Evolutionary conservation across 768 basidiomycete genomes (phyloP).

Genomic region (Epithele typhae): DNA sequence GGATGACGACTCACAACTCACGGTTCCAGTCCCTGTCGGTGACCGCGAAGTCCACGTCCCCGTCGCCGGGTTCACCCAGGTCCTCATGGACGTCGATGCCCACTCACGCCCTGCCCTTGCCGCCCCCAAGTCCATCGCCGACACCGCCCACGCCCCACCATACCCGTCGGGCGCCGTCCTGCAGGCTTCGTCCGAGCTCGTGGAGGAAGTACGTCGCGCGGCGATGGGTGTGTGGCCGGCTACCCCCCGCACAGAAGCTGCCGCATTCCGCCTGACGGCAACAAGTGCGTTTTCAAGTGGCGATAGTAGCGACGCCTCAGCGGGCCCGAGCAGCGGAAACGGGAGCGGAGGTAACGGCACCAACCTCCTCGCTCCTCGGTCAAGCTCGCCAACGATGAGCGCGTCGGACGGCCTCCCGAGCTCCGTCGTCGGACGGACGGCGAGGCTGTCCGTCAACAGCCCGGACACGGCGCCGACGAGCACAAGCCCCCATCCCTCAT

Average conservation of each 20-base stretch:
- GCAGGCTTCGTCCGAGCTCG: constrained; percentile 18
- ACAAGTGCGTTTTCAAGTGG: neutral
- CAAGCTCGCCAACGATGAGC: neutral
- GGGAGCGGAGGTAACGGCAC: neutral
- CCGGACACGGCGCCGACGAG: constrained; percentile 11
- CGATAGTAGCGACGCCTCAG: constrained; percentile 14
- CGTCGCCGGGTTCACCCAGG: constrained; percentile 19
- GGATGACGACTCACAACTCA: constrained; percentile 13
- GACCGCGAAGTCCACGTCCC: constrained; percentile 19
- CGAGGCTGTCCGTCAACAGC: constrained; percentile 11
- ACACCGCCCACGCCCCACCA: neutral
- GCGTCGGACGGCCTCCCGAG: neutral
- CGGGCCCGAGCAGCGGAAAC: neutral
- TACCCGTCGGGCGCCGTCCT: constrained; percentile 1
- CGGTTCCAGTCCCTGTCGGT: constrained; percentile 15
- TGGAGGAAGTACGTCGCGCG: constrained; percentile 20
- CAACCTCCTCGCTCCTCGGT: no score
- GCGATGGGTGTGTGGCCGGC: constrained; percentile 9
- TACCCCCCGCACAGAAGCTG: neutral
- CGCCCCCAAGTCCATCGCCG: neutral
- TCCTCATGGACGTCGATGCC: constrained; percentile 27
- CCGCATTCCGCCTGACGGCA: neutral
- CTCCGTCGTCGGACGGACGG: neutral
- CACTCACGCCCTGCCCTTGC: neutral
- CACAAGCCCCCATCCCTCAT: constrained; percentile 7